Conservation (phyloP, 768 basidiomycete species). For the Lactarius akahatsu region DNA sequence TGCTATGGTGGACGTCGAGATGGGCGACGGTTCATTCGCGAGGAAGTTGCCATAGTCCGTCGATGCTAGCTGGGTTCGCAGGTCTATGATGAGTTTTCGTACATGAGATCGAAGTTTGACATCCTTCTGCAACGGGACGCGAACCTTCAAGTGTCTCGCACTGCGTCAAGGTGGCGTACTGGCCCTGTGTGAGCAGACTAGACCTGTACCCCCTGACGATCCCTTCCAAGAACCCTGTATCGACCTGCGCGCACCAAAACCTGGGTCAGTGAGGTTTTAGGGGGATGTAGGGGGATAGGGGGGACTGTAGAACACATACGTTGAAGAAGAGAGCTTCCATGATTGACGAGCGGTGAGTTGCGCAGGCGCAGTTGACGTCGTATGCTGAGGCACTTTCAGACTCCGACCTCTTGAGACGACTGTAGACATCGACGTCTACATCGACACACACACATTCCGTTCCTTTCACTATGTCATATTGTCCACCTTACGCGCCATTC, state of each 20-base stretch:
- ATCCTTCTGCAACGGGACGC: slow-evolving; percentile 24
- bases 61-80: slow-evolving; percentile 90
- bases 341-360: neutral
- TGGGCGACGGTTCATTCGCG: slow-evolving; percentile 90
- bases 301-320: slow-evolving; percentile 43
- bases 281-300: slow-evolving; percentile 7
- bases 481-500: slow-evolving; percentile 95
- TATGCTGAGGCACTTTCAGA: slow-evolving; percentile 18
- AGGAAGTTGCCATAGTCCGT: slow-evolving; percentile 99
- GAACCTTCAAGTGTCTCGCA: slow-evolving; percentile 96
- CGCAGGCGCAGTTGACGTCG: neutral
- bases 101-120: neutral
- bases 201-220: slow-evolving; percentile 92
- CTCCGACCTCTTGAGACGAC: slow-evolving; percentile 20
- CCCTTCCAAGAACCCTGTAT: slow-evolving; percentile 74
- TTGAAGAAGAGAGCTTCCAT: slow-evolving; percentile 94
- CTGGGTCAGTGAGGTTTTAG: slow-evolving; percentile 34
- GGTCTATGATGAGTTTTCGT: slow-evolving; percentile 52
- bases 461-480: slow-evolving; percentile 40
- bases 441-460: slow-evolving; percentile 5
- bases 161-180: slow-evolving; percentile 92
- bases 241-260: slow-evolving; percentile 47
- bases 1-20: slow-evolving; percentile 93
- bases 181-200: slow-evolving; percentile 82
- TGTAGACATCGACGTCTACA: neutral